Percentiles rank a stretch among this genome's conserved stretches.
Evolutionary conservation across 2,329 filamentous ascomycete genomes (phyloP).

Genomic region (Tolypocladium capitatum): DNA sequence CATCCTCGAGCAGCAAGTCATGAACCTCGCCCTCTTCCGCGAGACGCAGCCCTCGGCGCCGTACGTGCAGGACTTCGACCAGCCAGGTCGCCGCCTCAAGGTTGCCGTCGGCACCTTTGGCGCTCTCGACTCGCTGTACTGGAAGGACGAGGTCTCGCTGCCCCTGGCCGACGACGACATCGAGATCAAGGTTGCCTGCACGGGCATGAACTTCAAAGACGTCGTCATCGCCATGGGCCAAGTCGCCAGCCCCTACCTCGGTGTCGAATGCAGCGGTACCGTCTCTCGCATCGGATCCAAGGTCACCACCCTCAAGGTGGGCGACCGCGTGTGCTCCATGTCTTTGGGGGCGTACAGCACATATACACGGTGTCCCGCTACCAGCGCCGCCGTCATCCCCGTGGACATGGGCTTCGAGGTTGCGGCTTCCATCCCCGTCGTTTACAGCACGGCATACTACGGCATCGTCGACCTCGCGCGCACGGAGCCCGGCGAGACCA

Average conservation of each 20-base stretch:
- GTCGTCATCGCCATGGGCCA: slow-evolving; percentile 29
- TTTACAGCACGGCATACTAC: slow-evolving; percentile 27
- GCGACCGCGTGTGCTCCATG: slow-evolving; percentile 58
- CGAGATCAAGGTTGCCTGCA: slow-evolving; percentile 28
- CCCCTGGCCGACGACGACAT: slow-evolving; percentile 22
- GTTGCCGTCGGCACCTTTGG: slow-evolving; percentile 25
- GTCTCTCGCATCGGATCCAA: slow-evolving; percentile 40
- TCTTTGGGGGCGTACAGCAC: slow-evolving; percentile 21
- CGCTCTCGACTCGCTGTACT: slow-evolving; percentile 26
- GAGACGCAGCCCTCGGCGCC: slow-evolving; percentile 10
- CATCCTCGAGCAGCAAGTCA: slow-evolving; percentile 11
- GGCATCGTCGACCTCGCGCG: slow-evolving; percentile 23
- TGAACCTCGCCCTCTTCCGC: slow-evolving; percentile 15
- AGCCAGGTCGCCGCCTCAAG: slow-evolving; percentile 18
- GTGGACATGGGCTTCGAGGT: slow-evolving; percentile 20
- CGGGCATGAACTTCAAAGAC: slow-evolving; percentile 34
- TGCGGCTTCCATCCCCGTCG: slow-evolving; percentile 26
- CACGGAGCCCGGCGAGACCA: slow-evolving; percentile 20
- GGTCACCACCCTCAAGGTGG: slow-evolving; percentile 47
- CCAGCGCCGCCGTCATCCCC: slow-evolving; percentile 24
- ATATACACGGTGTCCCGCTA: slow-evolving; percentile 17
- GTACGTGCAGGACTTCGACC: slow-evolving; percentile 24
- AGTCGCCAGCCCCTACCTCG: slow-evolving; percentile 18
- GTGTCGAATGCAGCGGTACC: slow-evolving; percentile 26
- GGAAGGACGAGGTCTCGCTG: slow-evolving; percentile 18